Conservation (phyloP, 169 alveolate species). For the Cryptosporidium felis region DNA sequence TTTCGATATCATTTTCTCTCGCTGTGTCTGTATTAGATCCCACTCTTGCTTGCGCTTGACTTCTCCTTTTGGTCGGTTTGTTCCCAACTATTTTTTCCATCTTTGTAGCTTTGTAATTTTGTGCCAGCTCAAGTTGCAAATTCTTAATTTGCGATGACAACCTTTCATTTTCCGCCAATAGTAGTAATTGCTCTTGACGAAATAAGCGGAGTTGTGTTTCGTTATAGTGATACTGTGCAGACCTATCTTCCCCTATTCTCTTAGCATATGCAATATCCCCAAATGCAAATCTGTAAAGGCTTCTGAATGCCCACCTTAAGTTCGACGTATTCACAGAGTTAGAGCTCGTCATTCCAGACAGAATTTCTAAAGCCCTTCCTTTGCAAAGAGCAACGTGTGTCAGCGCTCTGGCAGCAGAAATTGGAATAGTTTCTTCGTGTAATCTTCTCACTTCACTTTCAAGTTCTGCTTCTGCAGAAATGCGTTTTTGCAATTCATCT, state of each 20-base stretch:
- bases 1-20: slow-evolving; percentile 19
- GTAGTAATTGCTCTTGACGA: slow-evolving; percentile 77
- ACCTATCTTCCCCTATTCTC: slow-evolving; percentile 58
- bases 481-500: slow-evolving; percentile 69
- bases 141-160: slow-evolving; percentile 74
- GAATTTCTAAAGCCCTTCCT: slow-evolving; percentile 68
- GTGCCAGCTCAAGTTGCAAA: slow-evolving; percentile 64
- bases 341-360: slow-evolving; percentile 66
- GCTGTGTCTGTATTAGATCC: neutral
- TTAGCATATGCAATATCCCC: slow-evolving; percentile 71
- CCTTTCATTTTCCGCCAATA: slow-evolving; percentile 78
- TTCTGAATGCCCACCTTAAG: slow-evolving; percentile 63
- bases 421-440: slow-evolving; percentile 69
- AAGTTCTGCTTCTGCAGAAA: slow-evolving; percentile 48
- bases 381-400: slow-evolving; percentile 72
- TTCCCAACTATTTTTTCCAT: slow-evolving; percentile 20
- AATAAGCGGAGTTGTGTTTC: slow-evolving; percentile 77
- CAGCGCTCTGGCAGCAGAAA: slow-evolving; percentile 67
- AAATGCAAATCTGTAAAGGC: slow-evolving; percentile 43
- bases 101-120: slow-evolving; percentile 52
- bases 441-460: slow-evolving; percentile 53
- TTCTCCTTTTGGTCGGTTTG: slow-evolving; percentile 19
- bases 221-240: slow-evolving; percentile 69
- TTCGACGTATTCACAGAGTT: slow-evolving; percentile 60
- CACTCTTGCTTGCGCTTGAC: slow-evolving; percentile 24